Percentiles rank a stretch among this genome's conserved stretches.
Conservation (phyloP, 2,329 filamentous ascomycete species). For the Hirsutella thompsonii region DNA sequence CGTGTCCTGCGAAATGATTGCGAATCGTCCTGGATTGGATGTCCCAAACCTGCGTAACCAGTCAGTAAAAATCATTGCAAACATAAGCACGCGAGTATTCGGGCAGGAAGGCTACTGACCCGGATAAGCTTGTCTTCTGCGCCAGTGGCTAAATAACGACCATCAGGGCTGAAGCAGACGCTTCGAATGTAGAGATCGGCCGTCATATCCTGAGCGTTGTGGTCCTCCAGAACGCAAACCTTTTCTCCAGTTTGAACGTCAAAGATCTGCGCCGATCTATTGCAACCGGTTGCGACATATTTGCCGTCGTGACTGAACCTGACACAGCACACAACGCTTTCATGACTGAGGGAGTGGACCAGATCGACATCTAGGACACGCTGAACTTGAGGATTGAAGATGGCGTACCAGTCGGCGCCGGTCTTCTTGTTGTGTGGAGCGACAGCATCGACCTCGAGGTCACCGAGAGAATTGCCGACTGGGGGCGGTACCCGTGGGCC, state of each 20-base stretch:
- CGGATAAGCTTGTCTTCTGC: conserved; percentile 96
- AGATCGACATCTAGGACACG: conserved; percentile 87
- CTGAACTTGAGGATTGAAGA: conserved; percentile 88
- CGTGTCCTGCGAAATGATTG: conserved; percentile 89
- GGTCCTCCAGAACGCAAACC: conserved; percentile 82
- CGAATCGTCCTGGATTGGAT: conserved; percentile 73
- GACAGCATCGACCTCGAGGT: conserved; percentile 76
- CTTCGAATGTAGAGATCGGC: conserved; percentile 95
- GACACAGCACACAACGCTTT: conserved; percentile 96
- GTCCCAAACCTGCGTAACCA: conserved; percentile 68
- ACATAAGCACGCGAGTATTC: neutral
- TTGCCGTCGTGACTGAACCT: conserved; percentile 93
- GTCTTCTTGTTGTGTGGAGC: conserved; percentile 82
- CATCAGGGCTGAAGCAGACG: conserved; percentile 97
- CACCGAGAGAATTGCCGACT: conserved; percentile 57
- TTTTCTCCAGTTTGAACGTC: conserved; percentile 81
- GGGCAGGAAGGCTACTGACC: conserved; percentile 36
- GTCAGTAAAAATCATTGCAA: neutral
- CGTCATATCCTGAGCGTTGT: conserved; percentile 63
- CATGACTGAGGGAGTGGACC: conserved; percentile 82
- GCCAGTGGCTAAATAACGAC: conserved; percentile 84
- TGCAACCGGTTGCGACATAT: conserved; percentile 93
- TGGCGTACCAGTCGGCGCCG: conserved; percentile 85
- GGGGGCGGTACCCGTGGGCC: conserved; percentile 32
- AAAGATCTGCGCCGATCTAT: conserved; percentile 97